Evolutionary conservation across 1,139 yeast species (phyloP), one percentile per base, ranked within the genome.

Genomic region (Kazachstania sp.): DNA sequence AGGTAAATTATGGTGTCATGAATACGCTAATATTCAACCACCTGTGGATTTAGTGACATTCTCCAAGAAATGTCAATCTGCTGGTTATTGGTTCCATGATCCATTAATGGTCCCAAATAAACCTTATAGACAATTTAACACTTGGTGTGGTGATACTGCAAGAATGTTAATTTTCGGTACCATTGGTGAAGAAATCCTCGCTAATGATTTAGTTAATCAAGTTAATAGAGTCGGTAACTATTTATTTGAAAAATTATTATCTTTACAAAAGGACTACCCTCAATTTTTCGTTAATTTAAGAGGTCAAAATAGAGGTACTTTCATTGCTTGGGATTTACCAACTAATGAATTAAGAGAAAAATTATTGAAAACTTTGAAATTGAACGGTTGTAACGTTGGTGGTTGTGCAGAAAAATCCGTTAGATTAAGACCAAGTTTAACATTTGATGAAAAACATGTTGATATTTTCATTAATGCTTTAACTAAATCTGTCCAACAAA

Each of bases 141-240:
- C 90, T 52, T 83, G 90, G 90, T 82, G 87, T 68, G 90, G 88
- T 59, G 88, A 83, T 63, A 86, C 88, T 61, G 78, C 83, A 34
- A 77, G 77, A 67, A 79, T 81, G 66, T 68, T 79, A 47, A 67
- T 80, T 53, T 84, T 86, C 40, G 78, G 77, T 57, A 73, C 83
- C 49, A 81, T 83, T 55, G 78, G 76, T 53, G 71, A 78, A 58
- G 84, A 82, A 61, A 72, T 82, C 48, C 60, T 64, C 18, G 72
- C 74, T 55, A 65, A 80, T 49, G 72, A 74, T 51, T 71, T 83
- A 56, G 73, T 78, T 43, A 65, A 67, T 11, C 72, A 72, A 47
- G 75, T 81, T 34, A 71, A 74, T 8, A 67, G 73, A 55, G 81
- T 78, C 32, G 90, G 88, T 58, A 75, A 71, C 52, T 81, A 81